phyloP scores from a whole-genome alignment of 164 flowering plant species.

The Brasenia schreberi region DNA sequence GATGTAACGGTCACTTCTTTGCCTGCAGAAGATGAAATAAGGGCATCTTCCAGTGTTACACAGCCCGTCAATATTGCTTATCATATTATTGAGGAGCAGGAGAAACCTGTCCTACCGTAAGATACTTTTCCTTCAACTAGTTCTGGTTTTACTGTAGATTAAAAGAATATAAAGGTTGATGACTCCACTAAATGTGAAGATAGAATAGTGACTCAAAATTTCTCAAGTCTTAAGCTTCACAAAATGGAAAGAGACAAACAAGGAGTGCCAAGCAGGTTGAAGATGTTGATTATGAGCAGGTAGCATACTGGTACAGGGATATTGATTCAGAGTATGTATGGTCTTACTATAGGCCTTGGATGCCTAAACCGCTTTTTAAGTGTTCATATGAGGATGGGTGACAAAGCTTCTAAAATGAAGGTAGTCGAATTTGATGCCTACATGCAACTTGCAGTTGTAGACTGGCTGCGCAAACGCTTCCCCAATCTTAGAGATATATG shows the following conservation, averaged over 20 bases:
- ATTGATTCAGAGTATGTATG: conserved; percentile 4
- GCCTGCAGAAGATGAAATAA: background rate
- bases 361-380: too few species aligned
- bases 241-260: background rate
- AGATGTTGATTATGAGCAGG: conserved; percentile 39
- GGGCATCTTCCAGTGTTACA: background rate
- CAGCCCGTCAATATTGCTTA: background rate
- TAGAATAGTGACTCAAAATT: background rate
- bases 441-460: too few species aligned
- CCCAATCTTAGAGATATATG: too few species aligned
- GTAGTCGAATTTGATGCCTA: too few species aligned
- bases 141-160: background rate
- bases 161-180: background rate
- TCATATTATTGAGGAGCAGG: background rate
- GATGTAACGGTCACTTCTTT: background rate
- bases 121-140: too few species aligned
- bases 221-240: background rate
- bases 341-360: too few species aligned
- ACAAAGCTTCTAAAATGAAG: too few species aligned
- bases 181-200: background rate
- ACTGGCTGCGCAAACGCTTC: too few species aligned
- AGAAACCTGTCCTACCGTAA: background rate
- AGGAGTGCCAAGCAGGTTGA: conserved; percentile 10
- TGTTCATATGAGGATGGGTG: too few species aligned
- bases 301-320: conserved; percentile 27